Conservation (phyloP, 2,329 filamentous ascomycete genomes). For the Aspergillus candidus region DNA sequence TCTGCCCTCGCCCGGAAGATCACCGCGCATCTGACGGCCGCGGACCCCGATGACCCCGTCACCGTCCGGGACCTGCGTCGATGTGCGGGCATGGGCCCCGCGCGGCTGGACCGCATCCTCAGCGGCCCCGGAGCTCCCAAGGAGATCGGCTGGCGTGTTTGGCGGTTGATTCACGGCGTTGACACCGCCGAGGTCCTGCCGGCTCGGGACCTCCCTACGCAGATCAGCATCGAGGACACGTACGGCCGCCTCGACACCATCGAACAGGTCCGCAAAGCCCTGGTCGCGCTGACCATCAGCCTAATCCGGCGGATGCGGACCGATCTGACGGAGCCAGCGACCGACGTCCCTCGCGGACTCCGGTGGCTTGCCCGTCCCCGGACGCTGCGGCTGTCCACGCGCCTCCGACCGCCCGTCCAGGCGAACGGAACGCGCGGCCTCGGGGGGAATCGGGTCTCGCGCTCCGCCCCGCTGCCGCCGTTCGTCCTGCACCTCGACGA, state of each 20-base stretch:
- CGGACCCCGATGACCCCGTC: conserved; percentile 45
- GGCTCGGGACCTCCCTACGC: conserved; percentile 66
- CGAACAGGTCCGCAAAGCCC: conserved; percentile 59
- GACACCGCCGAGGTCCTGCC: conserved; percentile 69
- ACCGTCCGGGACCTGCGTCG: conserved; percentile 61
- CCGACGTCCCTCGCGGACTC: conserved; percentile 9
- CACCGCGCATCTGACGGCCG: conserved; percentile 20
- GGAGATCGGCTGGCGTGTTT: conserved; percentile 66
- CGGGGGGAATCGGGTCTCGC: conserved; percentile 65
- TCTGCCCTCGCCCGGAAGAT: conserved; percentile 67
- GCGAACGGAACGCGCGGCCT: conserved; percentile 51
- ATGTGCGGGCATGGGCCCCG: conserved; percentile 57
- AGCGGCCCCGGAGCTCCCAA: conserved; percentile 63
- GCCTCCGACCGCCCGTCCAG: conserved; percentile 52
- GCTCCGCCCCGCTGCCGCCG: conserved; percentile 64
- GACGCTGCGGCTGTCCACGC: conserved; percentile 73
- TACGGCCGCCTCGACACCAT: conserved; percentile 66
- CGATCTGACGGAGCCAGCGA: conserved; percentile 55
- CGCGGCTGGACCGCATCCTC: conserved; percentile 62
- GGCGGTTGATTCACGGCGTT: conserved; percentile 73
- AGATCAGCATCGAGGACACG: conserved; percentile 93
- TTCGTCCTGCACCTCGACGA: conserved; percentile 65
- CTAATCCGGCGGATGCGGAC: conserved; percentile 71
- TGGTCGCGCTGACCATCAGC: conserved; percentile 62
- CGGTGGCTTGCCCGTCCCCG: conserved; percentile 75